Evolutionary conservation across 768 basidiomycete genomes (phyloP).

Genomic region (Leccinum variicolor): DNA sequence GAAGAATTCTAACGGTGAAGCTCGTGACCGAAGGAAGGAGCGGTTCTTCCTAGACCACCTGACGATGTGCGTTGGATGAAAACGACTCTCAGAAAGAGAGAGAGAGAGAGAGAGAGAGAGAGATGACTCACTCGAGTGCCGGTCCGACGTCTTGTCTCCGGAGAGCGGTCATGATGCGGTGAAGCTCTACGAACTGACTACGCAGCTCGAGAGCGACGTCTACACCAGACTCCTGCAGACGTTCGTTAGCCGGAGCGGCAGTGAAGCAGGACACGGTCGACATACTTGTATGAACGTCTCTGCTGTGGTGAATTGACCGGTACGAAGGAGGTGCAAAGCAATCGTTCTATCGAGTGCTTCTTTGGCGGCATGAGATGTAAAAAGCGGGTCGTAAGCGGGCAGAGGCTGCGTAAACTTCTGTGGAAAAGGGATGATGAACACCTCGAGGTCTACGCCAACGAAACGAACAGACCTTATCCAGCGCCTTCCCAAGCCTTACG

Average conservation of each 20-base stretch:
- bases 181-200: constrained; percentile 63
- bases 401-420: constrained; percentile 60
- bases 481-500: constrained; percentile 73
- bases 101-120: not conserved
- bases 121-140: constrained; percentile 79
- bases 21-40: constrained; percentile 59
- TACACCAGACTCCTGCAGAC: constrained; percentile 60
- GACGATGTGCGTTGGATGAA: constrained; percentile 2
- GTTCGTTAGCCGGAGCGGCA: not conserved
- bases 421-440: constrained; percentile 11
- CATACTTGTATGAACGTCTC: constrained; percentile 70
- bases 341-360: constrained; percentile 66
- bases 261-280: constrained; percentile 10
- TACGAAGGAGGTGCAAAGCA: constrained; percentile 74
- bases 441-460: not conserved
- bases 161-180: constrained; percentile 67
- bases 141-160: constrained; percentile 63
- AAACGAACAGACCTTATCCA: constrained; percentile 76
- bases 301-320: constrained; percentile 76
- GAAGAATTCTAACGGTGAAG: constrained; percentile 83
- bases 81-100: not conserved
- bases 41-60: constrained; percentile 80
- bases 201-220: constrained; percentile 50
- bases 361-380: constrained; percentile 56
- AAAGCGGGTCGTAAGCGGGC: constrained; percentile 66